Base-by-base conservation (phyloP, 148 eudicot genomes). In the Beta vulgaris region DNA sequence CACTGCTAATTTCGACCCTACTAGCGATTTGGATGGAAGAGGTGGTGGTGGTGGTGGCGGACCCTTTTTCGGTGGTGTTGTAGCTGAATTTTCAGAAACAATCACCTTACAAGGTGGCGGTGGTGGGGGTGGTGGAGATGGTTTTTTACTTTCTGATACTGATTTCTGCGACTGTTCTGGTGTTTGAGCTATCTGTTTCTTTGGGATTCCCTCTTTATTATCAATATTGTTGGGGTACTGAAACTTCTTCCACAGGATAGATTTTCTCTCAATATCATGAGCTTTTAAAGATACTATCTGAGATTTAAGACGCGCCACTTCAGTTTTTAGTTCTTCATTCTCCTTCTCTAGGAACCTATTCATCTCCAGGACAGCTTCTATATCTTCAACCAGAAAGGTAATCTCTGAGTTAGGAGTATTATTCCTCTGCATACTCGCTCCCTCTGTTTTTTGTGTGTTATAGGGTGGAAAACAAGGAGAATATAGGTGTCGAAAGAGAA, bases 31-130 rank as follows among this genome's bases (percentile, higher is more conserved):
- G 9, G 85, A 74, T 1, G 89, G 89, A n/a, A 68, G 76, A 31
- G 92, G 92, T 2, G 91, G 92, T 7, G 96, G 95, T 0, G 92
- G 91, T 2, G 95, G 91, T 9, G 89, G 89, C 6, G 79, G 65
- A 34, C 21, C 49, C 23, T 51, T 51, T 19, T 51, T 19, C 10
- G 11, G 6, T 44, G 36, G 1, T 36, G 32, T 3, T 26, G 64
- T 19, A 19, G 71, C 14, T 11, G 78, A 54, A 63, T 63, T 65
- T 37, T 14, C 46, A 39, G 48, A 1, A 16, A 42, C 5, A 53
- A 53, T 39, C 9, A 10, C 16, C 19, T 65, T 65, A 65, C 29
- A 23, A 23, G 23, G 28, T 18, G 64, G n/a, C 28, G 55, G 51
- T 59, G 76, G 46, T 4, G 51, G 51, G 12, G 54, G 42, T 25